phyloP scores from a whole-genome alignment of 1,139 yeast species.

The Suhomyces taliae region DNA sequence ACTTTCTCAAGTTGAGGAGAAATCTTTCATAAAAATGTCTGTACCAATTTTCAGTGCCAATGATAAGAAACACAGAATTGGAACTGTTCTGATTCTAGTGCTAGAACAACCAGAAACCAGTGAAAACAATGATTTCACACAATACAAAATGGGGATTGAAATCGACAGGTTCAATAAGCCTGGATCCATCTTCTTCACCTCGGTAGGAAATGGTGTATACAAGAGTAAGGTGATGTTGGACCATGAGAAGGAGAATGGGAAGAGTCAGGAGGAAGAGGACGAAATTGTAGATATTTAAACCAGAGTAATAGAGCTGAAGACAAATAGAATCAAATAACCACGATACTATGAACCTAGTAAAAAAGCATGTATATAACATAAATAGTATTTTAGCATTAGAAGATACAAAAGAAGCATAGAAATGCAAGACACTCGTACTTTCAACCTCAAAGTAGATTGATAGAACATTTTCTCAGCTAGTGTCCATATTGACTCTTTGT shows the following conservation, averaged over 20 bases:
- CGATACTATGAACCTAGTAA: too few relatives aligned
- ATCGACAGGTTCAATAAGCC: conserved; percentile 24
- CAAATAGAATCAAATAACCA: too few relatives aligned
- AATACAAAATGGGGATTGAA: conserved; percentile 27
- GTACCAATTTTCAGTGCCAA: conserved; percentile 30
- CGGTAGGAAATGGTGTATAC: conserved; percentile 15
- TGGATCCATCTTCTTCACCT: conserved; percentile 10
- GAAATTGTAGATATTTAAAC: conserved; percentile 10
- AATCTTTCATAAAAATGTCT: conserved; percentile 34
- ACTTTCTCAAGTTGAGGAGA: conserved; percentile 10
- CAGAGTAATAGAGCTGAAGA: too few relatives aligned
- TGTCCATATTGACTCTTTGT: too few relatives aligned
- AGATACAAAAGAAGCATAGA: too few relatives aligned
- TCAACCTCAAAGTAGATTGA: too few relatives aligned
- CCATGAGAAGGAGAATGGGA: conserved; percentile 4
- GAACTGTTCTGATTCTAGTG: conserved; percentile 35
- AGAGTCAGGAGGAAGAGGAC: conserved; percentile 6
- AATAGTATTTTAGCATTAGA: too few relatives aligned
- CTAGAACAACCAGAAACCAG: conserved; percentile 17
- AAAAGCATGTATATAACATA: too few relatives aligned
- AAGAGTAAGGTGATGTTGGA: conserved; percentile 17
- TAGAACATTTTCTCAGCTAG: too few relatives aligned
- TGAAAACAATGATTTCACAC: conserved; percentile 11
- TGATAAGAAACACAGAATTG: conserved; percentile 25
- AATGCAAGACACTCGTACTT: too few relatives aligned